Evolutionary conservation across 768 basidiomycete genomes (phyloP).

Genomic region (Leccinellum luteum): DNA sequence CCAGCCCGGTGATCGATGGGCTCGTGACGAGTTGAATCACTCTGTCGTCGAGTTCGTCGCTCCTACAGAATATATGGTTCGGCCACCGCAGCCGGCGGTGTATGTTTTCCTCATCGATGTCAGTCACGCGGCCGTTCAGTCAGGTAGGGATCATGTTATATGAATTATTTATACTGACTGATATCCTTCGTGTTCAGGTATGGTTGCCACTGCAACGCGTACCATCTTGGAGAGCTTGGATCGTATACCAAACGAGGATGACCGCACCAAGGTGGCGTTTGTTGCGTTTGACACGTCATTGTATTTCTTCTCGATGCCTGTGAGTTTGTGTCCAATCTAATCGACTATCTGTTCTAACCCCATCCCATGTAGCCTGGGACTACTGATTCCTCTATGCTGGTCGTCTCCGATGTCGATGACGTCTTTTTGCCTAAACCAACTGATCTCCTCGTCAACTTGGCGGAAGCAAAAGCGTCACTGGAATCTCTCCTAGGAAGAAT

Average conservation of each 20-base stretch:
- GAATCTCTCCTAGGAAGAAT: slow-evolving; percentile 81
- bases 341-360: slow-evolving; percentile 1
- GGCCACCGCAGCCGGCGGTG: slow-evolving; percentile 95
- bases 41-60: slow-evolving; percentile 96
- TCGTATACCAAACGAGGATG: slow-evolving; percentile 92
- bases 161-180: neutral
- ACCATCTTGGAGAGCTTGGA: slow-evolving; percentile 95
- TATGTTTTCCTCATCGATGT: slow-evolving; percentile 98
- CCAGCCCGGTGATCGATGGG: slow-evolving; percentile 94
- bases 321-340: slow-evolving; percentile 14
- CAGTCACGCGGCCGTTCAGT: slow-evolving; percentile 87
- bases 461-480: slow-evolving; percentile 75
- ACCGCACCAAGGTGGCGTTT: slow-evolving; percentile 88
- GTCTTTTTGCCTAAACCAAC: slow-evolving; percentile 97
- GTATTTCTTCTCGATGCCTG: slow-evolving; percentile 95
- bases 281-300: slow-evolving; percentile 89
- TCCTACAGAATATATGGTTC: slow-evolving; percentile 99
- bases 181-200: slow-evolving; percentile 48
- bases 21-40: slow-evolving; percentile 89
- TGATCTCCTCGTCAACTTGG: slow-evolving; percentile 93
- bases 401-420: slow-evolving; percentile 95
- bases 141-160: slow-evolving; percentile 49
- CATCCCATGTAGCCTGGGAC: slow-evolving; percentile 49
- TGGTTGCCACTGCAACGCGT: slow-evolving; percentile 97
- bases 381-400: slow-evolving; percentile 89